These are phyloP conservation scores for Rhodosporidiobolus sp. DNA, from an alignment of 768 basidiomycete genomes.

Conservation along the genomic window DNA sequence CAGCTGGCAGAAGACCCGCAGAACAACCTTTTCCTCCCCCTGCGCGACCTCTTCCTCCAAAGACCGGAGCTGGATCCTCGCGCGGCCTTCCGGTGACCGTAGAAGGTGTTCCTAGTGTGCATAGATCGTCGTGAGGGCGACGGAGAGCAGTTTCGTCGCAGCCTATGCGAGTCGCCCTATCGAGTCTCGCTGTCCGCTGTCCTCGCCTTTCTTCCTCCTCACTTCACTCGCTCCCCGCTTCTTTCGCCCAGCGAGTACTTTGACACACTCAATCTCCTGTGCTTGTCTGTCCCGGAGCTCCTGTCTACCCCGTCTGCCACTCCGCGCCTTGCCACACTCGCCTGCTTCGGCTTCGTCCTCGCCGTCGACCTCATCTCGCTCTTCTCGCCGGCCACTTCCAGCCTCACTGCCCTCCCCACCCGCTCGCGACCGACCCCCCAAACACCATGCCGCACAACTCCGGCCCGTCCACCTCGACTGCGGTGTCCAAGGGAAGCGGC, in stretches of 20 bases:
- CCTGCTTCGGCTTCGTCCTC: background rate
- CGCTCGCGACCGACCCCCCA: background rate
- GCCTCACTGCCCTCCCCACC: background rate
- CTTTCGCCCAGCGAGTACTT: too few relatives aligned
- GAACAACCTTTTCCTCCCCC: conserved; percentile 19
- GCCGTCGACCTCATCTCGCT: background rate
- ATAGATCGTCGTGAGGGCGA: background rate
- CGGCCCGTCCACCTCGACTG: too few relatives aligned
- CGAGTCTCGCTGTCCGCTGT: too few relatives aligned
- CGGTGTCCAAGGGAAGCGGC: background rate
- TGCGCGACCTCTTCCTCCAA: conserved; percentile 17
- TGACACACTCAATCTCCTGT: too few relatives aligned
- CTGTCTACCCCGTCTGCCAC: background rate
- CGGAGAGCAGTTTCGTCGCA: background rate
- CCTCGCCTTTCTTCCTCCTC: too few relatives aligned
- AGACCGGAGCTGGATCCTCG: conserved; percentile 14
- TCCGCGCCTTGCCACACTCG: background rate
- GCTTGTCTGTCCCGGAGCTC: too few relatives aligned
- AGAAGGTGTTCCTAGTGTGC: background rate
- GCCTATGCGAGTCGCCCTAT: background rate
- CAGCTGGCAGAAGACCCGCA: too few relatives aligned
- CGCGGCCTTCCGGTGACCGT: background rate
- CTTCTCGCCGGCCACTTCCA: background rate
- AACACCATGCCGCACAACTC: background rate
- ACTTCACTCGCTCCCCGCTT: too few relatives aligned